Base-by-base conservation (phyloP, 352 stramenopile species). In the Hyphochytrium catenoides region DNA sequence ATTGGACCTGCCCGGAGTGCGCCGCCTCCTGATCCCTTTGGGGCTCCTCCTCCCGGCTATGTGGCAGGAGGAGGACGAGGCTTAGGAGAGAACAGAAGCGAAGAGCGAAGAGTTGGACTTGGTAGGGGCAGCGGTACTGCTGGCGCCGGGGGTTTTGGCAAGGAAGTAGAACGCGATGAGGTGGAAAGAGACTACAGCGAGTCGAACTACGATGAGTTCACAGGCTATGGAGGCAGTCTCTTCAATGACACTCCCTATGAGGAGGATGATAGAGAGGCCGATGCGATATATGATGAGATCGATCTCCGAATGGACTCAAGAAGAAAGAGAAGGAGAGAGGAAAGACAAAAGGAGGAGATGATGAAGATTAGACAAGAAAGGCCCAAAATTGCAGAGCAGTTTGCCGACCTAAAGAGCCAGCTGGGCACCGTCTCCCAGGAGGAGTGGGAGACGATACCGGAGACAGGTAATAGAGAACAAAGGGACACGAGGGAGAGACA, bases 351-450 rank as follows among this genome's bases (percentile, higher is more conserved):
- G 24, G 56, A 84, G 25, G 62, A 83, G 27, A 57, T 90, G 34
- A 87, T 88, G 56, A 75, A 75, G 44, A 59, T 60, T 27, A 57
- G 74, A 3, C 54, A 74, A 26, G 74, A 90, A 23, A 61, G 71
- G 7, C 77, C 75, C 7, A 94, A 91, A 48, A 94, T 96, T 53
- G 85, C 72, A 28, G 81, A 94, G 54, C 85, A 96, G 59, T 98
- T 98, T 49, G 74, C 77, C 2, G 87, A 98, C 48, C 56, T 96
- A n/a, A 97, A 97, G 61, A 56, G 72, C 34, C 69, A 85, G 28
- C 46, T 97, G 22, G 56, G 72, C 27, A 59, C 46, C 38, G 84
- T 97, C 46, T 84, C 62, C 7, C 72, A 91, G 44, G 76, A 76
- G 20, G 74, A 95, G 43, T 98, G 89, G 89, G 76, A 93, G 23